These are phyloP conservation scores for Buddleja alternifolia DNA, from an alignment of 257 asterid species.

Conservation along the genomic window DNA sequence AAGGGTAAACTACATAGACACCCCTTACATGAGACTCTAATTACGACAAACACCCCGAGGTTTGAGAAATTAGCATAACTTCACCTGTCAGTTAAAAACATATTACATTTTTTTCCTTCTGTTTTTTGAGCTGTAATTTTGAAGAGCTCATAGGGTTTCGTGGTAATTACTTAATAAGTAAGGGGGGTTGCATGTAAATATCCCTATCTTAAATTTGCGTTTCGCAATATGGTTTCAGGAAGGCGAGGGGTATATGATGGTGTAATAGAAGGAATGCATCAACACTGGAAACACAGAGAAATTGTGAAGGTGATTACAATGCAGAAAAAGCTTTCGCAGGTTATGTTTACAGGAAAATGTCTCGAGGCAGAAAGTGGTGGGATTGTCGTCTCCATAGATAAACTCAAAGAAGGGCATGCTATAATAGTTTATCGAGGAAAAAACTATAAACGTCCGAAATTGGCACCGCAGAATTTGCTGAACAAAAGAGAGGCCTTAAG, in stretches of 20 bases:
- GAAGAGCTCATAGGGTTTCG: no score
- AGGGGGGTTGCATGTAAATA: no score
- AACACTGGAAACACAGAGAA: slow-evolving; percentile 97
- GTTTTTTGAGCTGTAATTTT: no score
- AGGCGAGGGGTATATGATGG: slow-evolving; percentile 87
- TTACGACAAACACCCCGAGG: no score
- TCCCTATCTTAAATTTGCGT: no score
- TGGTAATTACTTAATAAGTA: no score
- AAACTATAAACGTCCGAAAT: slow-evolving; percentile 78
- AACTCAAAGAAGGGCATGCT: slow-evolving; percentile 91
- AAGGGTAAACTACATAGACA: no score
- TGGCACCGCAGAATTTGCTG: slow-evolving; percentile 50
- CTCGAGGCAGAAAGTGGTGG: slow-evolving; percentile 84
- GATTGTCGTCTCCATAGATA: slow-evolving; percentile 62
- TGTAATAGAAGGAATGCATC: slow-evolving; percentile 84
- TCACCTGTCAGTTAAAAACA: no score
- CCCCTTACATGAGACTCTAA: no score
- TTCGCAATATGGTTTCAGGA: slow-evolving; percentile 54
- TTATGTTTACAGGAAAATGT: slow-evolving; percentile 61
- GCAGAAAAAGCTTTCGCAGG: slow-evolving; percentile 72
- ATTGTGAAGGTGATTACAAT: slow-evolving; percentile 85
- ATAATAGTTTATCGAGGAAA: slow-evolving; percentile 91
- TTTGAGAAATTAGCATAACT: no score
- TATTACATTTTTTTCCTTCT: no score
- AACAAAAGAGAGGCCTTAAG: slow-evolving; percentile 73